Evolutionary conservation across 2,329 filamentous ascomycete species (phyloP).

Genomic region (Coniochaeta prunicola): DNA sequence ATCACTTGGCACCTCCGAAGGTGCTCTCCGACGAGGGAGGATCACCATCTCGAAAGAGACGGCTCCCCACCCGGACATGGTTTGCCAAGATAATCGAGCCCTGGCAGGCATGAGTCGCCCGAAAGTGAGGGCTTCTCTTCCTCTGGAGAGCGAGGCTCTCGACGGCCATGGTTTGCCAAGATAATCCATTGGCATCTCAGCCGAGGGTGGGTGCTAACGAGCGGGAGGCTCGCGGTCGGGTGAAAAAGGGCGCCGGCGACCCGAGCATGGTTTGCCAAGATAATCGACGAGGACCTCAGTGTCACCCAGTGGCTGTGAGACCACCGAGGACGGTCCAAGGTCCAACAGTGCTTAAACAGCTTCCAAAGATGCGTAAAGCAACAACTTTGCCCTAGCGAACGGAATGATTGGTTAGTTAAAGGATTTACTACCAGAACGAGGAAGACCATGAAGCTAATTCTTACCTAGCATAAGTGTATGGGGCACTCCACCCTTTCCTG

Average conservation of each 20-base stretch:
- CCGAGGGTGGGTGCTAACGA: background rate
- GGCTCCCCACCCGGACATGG: no score
- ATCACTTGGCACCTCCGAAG: no score
- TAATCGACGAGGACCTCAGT: background rate
- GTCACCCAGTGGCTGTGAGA: background rate
- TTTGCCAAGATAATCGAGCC: background rate
- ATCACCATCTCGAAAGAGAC: no score
- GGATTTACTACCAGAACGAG: background rate
- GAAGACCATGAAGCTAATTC: background rate
- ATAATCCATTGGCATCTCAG: background rate
- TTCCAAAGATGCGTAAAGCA: background rate
- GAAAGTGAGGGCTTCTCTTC: background rate
- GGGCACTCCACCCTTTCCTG: background rate
- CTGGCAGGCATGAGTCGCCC: no score
- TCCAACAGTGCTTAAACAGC: background rate
- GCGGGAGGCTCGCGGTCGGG: no score
- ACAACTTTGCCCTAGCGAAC: background rate
- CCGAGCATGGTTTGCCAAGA: background rate
- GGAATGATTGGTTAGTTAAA: background rate
- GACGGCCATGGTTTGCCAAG: background rate
- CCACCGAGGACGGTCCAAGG: background rate
- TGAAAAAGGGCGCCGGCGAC: background rate
- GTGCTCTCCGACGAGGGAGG: no score
- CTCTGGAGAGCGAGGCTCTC: background rate
- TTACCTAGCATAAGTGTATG: background rate